Evolutionary conservation across 805 yeast genomes (phyloP).

Genomic region (Sugiyamaella boreocaroliniensis): DNA sequence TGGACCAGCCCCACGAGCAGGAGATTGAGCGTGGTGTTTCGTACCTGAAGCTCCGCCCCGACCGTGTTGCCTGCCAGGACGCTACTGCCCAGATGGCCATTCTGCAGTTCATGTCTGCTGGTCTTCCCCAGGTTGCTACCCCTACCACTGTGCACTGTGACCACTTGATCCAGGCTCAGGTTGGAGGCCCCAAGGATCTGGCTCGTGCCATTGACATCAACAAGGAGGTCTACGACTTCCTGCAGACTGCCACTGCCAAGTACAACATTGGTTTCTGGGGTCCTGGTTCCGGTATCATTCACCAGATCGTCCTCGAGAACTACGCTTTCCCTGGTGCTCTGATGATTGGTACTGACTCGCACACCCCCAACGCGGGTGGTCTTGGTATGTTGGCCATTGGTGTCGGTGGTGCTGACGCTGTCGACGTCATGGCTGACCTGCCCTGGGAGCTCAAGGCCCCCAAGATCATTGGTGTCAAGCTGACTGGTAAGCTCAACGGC

Average conservation of each 20-base stretch:
- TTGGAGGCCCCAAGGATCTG: slow-evolving; percentile 82
- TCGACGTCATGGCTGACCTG: slow-evolving; percentile 87
- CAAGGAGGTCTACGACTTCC: slow-evolving; percentile 91
- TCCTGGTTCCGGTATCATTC: slow-evolving; percentile 97
- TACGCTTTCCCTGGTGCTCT: slow-evolving; percentile 96
- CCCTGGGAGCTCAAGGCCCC: slow-evolving; percentile 99
- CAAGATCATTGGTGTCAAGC: slow-evolving; percentile 87
- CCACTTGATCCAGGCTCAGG: slow-evolving; percentile 92
- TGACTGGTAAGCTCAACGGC: slow-evolving; percentile 85
- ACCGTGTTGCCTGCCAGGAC: slow-evolving; percentile 98
- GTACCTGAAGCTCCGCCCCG: slow-evolving; percentile 91
- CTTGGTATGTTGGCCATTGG: slow-evolving; percentile 96
- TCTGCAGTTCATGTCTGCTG: slow-evolving; percentile 93
- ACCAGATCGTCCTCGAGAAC: slow-evolving; percentile 93
- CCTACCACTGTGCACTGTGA: slow-evolving; percentile 98
- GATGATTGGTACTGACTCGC: slow-evolving; percentile 95
- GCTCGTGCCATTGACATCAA: slow-evolving; percentile 79
- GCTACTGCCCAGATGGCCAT: slow-evolving; percentile 99
- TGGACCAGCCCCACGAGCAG: slow-evolving; percentile 87
- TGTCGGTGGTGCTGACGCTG: slow-evolving; percentile 99
- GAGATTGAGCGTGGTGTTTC: slow-evolving; percentile 81
- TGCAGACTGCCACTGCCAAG: slow-evolving; percentile 84
- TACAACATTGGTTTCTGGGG: slow-evolving; percentile 98
- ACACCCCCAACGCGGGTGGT: slow-evolving; percentile 98
- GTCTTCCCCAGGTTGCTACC: slow-evolving; percentile 82